A percentile compares a stretch with the other conserved stretches of the same genome.
phyloP scores from a whole-genome alignment of 139 green algal species.

The Mesostigma viride region DNA sequence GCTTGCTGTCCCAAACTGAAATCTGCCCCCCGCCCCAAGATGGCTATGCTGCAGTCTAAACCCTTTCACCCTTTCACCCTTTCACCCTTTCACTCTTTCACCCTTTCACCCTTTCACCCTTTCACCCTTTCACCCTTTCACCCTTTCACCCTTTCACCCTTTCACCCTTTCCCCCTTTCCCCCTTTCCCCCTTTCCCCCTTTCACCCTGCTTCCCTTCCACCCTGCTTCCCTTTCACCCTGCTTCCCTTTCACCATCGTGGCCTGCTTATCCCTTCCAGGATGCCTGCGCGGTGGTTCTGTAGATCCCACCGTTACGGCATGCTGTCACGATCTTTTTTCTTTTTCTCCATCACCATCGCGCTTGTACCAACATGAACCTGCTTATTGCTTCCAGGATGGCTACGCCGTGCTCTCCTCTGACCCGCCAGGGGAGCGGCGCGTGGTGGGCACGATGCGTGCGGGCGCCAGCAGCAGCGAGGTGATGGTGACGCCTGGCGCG shows the following conservation, averaged over 20 bases:
- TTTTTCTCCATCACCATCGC: neutral
- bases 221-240: neutral
- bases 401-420: conserved; percentile 71
- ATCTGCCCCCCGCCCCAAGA: too few relatives aligned
- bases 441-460: conserved; percentile 64
- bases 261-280: neutral
- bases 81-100: too few relatives aligned
- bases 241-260: neutral
- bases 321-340: neutral
- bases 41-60: too few relatives aligned
- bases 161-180: too few relatives aligned
- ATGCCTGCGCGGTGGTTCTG: neutral
- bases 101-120: too few relatives aligned
- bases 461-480: conserved; percentile 33
- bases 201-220: neutral
- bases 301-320: neutral
- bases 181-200: too few relatives aligned
- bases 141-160: too few relatives aligned
- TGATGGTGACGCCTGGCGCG: conserved; percentile 39
- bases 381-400: conserved; percentile 58
- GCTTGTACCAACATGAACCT: neutral
- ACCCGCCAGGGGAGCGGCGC: conserved; percentile 64
- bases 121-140: too few relatives aligned
- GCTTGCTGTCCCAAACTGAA: too few relatives aligned
- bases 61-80: too few relatives aligned